phyloP scores from a whole-genome alignment of 768 basidiomycete genomes.

The Fomitopsis serialis region DNA sequence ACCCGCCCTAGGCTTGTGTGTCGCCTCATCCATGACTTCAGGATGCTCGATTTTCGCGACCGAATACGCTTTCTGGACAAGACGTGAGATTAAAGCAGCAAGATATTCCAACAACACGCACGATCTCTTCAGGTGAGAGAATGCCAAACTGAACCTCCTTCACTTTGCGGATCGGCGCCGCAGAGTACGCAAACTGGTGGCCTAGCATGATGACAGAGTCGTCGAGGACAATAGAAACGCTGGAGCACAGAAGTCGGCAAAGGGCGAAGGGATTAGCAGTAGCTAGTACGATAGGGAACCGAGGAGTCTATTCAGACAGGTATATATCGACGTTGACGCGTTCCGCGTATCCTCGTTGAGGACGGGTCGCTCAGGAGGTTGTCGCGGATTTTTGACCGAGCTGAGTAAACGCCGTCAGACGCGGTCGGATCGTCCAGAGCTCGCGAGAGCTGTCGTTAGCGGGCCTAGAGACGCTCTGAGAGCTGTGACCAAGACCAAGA shows the following conservation, averaged over 20 bases:
- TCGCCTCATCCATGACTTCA: conserved; percentile 96
- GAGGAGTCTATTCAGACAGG: background rate
- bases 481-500: background rate
- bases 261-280: conserved; percentile 2
- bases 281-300: background rate
- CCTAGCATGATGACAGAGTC: conserved; percentile 55
- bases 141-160: conserved; percentile 99
- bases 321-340: background rate
- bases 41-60: conserved; percentile 98
- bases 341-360: background rate
- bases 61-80: conserved; percentile 89
- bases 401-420: conserved; percentile 12
- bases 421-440: background rate
- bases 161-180: conserved; percentile 92
- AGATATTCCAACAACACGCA: conserved; percentile 35
- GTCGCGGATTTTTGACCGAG: conserved; percentile 17
- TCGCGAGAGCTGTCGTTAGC: background rate
- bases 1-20: conserved; percentile 83
- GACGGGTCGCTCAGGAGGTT: conserved; percentile 7
- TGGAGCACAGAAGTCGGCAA: conserved; percentile 6
- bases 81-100: conserved; percentile 1
- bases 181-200: conserved; percentile 88
- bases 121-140: conserved; percentile 98
- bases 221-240: conserved; percentile 14
- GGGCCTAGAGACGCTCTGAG: background rate